Evolutionary conservation across 371 early-diverging fungal species (phyloP).

Genomic region (Batrachochytrium dendrobatidis): DNA sequence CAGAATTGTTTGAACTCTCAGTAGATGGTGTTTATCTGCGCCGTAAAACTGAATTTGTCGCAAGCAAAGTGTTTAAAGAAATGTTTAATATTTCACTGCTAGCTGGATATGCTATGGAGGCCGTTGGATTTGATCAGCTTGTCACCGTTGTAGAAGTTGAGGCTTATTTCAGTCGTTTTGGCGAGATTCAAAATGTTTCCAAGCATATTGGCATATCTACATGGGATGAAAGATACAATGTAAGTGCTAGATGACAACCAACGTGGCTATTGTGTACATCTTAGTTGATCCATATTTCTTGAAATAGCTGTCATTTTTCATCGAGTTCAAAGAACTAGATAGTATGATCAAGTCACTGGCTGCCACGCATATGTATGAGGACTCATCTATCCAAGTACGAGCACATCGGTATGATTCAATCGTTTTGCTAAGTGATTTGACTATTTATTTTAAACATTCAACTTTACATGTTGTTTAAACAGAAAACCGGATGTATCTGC

Average conservation of each 20-base stretch:
- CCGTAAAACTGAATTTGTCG: not conserved
- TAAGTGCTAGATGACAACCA: not conserved
- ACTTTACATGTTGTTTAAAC: no score
- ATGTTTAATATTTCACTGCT: not conserved
- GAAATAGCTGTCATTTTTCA: conserved; percentile 2
- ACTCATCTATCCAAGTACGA: conserved; percentile 6
- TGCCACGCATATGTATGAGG: conserved; percentile 12
- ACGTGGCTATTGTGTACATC: no score
- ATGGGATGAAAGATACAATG: not conserved
- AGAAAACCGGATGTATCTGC: no score
- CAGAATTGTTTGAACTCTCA: not conserved
- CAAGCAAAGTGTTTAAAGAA: not conserved
- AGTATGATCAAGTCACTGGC: conserved; percentile 16
- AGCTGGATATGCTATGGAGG: conserved; percentile 4
- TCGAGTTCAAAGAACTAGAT: conserved; percentile 9
- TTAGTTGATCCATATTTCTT: no score
- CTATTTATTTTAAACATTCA: no score
- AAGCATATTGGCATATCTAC: not conserved
- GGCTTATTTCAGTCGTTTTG: conserved; percentile 7
- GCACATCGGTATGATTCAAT: no score
- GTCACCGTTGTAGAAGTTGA: conserved; percentile 3
- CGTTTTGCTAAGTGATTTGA: no score
- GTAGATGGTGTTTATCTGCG: not conserved
- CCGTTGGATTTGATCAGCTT: conserved; percentile 1
- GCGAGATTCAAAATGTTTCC: conserved; percentile 1